phyloP scores from a whole-genome alignment of 495 filamentous ascomycete species.

The Talaromyces stipitatus region DNA sequence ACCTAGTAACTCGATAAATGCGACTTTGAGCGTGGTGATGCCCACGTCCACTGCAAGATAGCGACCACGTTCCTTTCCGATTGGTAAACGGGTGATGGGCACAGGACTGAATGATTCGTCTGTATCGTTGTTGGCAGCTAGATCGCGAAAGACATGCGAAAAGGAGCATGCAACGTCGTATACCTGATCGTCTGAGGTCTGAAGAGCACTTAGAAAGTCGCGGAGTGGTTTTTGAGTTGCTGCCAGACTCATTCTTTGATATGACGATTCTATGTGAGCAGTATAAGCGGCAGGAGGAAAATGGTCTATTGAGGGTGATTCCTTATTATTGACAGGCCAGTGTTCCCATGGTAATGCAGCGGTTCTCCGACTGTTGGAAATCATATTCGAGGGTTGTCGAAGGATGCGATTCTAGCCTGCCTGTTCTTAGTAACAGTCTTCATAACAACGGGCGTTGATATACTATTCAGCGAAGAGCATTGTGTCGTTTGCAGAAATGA shows the following conservation, averaged over 20 bases:
- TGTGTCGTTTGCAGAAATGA: not conserved
- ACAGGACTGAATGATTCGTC: conserved; percentile 69
- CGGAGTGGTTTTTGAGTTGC: not conserved
- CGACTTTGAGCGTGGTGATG: conserved; percentile 75
- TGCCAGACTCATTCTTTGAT: conserved; percentile 6
- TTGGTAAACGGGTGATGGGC: conserved; percentile 65
- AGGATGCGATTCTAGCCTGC: not conserved
- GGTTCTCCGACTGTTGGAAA: not conserved
- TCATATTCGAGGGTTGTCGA: no score
- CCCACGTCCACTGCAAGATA: conserved; percentile 76
- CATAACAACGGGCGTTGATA: not conserved
- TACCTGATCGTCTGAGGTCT: conserved; percentile 10
- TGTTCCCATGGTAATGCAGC: not conserved
- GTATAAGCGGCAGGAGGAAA: not conserved
- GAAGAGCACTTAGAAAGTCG: conserved; percentile 19
- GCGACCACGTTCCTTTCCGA: conserved; percentile 54
- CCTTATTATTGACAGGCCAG: not conserved
- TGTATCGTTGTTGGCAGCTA: conserved; percentile 23
- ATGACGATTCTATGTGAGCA: not conserved
- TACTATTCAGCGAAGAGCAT: not conserved
- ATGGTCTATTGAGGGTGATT: not conserved
- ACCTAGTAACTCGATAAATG: conserved; percentile 64
- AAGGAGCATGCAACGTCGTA: conserved; percentile 6
- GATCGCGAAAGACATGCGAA: conserved; percentile 5
- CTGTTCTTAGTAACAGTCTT: not conserved